phyloP scores from a whole-genome alignment of 768 basidiomycete genomes.

The Daedaleopsis nitida region DNA sequence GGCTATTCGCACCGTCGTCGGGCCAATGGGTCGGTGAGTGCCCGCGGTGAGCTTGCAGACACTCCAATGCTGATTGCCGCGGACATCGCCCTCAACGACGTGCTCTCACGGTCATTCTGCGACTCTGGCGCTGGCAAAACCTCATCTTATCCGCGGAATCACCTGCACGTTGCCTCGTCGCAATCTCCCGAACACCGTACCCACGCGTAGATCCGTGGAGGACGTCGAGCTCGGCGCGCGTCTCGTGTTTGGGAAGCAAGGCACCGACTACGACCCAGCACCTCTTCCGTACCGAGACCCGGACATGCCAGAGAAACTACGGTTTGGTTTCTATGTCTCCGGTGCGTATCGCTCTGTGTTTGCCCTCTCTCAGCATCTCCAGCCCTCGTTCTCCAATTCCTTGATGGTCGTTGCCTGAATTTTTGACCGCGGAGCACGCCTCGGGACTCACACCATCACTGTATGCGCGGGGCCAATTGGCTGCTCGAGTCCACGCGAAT shows the following conservation, averaged over 20 bases:
- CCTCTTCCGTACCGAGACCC: slow-evolving; percentile 41
- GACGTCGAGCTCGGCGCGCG: slow-evolving; percentile 69
- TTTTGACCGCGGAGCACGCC: not conserved
- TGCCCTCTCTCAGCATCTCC: not conserved
- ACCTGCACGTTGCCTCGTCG: not conserved
- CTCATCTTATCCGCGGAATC: not conserved
- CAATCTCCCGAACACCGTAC: not conserved
- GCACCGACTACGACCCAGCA: slow-evolving; percentile 36
- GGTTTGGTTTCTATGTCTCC: slow-evolving; percentile 42
- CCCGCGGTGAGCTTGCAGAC: not conserved
- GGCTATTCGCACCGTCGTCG: slow-evolving; percentile 54
- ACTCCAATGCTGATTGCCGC: not conserved
- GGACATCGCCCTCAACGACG: not conserved
- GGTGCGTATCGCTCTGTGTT: slow-evolving; percentile 14
- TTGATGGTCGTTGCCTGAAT: not conserved
- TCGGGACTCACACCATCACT: not conserved
- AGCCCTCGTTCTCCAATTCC: not conserved
- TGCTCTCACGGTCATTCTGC: not conserved
- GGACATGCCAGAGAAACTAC: slow-evolving; percentile 37
- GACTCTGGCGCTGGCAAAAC: not conserved
- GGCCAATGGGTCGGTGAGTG: slow-evolving; percentile 68
- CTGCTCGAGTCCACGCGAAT: not conserved
- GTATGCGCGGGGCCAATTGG: not conserved
- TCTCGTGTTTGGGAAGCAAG: slow-evolving; percentile 51
- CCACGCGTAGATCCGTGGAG: slow-evolving; percentile 52